A percentile compares a stretch with the other conserved stretches of the same genome.
phyloP scores from a whole-genome alignment of 192 early-diverging fungal genomes.

The Backusella psychrophila region DNA sequence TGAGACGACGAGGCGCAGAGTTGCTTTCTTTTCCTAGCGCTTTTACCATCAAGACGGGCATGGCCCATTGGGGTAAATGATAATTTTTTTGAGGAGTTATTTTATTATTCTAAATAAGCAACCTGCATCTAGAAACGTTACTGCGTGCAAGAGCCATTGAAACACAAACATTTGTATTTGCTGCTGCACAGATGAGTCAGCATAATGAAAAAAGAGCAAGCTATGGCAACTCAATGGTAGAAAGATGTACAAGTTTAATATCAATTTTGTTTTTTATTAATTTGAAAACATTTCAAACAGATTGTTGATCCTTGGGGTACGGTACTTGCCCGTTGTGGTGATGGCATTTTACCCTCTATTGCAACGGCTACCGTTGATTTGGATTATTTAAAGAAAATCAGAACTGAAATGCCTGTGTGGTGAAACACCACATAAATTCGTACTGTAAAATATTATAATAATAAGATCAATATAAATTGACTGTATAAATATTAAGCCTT shows the following conservation, averaged over 20 bases:
- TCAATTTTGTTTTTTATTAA: too few relatives aligned
- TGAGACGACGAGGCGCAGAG: constrained; percentile 60
- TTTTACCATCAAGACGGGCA: constrained; percentile 78
- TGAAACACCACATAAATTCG: too few relatives aligned
- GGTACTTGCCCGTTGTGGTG: constrained; percentile 63
- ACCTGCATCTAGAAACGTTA: constrained; percentile 49
- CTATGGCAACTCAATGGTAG: constrained; percentile 77
- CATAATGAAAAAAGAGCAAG: constrained; percentile 69
- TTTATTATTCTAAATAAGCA: not conserved
- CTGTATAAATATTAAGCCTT: too few relatives aligned
- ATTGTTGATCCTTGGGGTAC: constrained; percentile 85
- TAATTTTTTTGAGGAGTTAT: too few relatives aligned
- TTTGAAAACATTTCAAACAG: constrained; percentile 18
- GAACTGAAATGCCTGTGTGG: constrained; percentile 78
- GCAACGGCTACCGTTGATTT: constrained; percentile 69
- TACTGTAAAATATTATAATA: too few relatives aligned
- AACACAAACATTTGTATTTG: constrained; percentile 81
- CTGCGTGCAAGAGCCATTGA: constrained; percentile 83
- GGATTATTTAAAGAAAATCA: constrained; percentile 53
- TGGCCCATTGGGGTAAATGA: constrained; percentile 73
- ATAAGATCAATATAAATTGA: too few relatives aligned
- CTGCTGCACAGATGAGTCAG: constrained; percentile 74
- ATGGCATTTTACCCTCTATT: constrained; percentile 52
- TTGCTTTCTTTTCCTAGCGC: constrained; percentile 80
- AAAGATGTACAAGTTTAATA: not conserved